Evolutionary conservation across 2,329 filamentous ascomycete species (phyloP), one percentile per base, ranked within the genome.

Genomic region (Apiospora hydei): DNA sequence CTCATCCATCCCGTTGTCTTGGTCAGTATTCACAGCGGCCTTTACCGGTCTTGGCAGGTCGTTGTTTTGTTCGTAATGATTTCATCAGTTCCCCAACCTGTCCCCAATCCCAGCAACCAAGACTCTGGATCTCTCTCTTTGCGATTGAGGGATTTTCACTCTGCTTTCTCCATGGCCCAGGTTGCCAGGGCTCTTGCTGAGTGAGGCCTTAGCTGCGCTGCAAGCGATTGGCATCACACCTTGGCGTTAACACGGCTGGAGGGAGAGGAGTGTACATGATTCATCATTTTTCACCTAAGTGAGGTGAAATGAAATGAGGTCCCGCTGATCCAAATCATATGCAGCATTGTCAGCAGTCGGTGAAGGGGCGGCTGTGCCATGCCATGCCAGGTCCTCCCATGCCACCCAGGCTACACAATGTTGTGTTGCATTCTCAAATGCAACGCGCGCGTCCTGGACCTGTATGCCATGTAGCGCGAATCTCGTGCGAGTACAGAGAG

Each of bases 1-100:
- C 41, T 64, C 34, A n/a, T 24, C 57, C 57, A 64, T 64, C 57
- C 57, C 57, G 57, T 64, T 41, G 57, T 64, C 57, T 64, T 64
- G 57, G 57, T 38, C 16, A 64, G 57, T 61, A 8, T 38, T 10
- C 30, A 38, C 53, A 7, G 11, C 30, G 10, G 21, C 30, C 30
- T 64, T 64, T 41, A 61, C 53, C 30, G 16, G 53, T 61, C 53
- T 61, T 57, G 51, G 51, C 51, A 57, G 51, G 51, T 57, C 5
- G 26, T 57, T 57, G 49, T 53, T 57, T 34, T 38, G 30, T 61
- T 61, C 30, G 18, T 61, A 16, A 61, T 61, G 53, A 61, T 38
- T 61, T 61, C 53, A 61, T 61, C 57, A 41, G 34, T 24, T 38
- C 34, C 16, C 30, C 26, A 21, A 34, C 24, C 51, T 8, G 18